Base-by-base conservation (phyloP, 257 asterid species). In the Orobanche coerulescens region DNA sequence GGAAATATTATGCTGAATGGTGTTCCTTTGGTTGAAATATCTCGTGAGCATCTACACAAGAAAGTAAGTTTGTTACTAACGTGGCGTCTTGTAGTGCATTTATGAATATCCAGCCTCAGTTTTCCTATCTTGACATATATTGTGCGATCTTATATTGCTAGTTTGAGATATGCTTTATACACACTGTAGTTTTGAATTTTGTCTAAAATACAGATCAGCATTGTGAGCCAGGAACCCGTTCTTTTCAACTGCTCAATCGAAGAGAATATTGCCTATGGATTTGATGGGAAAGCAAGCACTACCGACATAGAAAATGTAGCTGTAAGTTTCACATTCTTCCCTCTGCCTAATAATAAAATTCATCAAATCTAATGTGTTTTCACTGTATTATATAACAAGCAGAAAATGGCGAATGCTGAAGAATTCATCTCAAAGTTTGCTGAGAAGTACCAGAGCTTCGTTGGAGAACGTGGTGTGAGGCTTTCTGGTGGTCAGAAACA, bases 401-500 rank as follows among this genome's bases (percentile, higher is more conserved):
- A 83, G 91, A 83, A 76, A 78, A 81, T 85, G 88, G 91, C 88
- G 3, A 83, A 83, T 57, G 91, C 88, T 22, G 82, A 78, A 37
- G 94, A 85, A 31, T 85, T 85, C 68, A 65, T 83, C 10, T 55
- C 68, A 18, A 68, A 75, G 6, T 85, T 83, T 65, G 82, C 91
- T 2, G 94, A 85, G 0, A 81, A 85, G 48, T 83, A 76, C 28
- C 49, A 71, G 77, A 83, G 87, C 2, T 46, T 62, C 26, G 87
- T 85, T 1, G 87, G 94, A 50, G 94, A 82, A 63, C 87, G 87
- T 9, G 94, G 90, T 12, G 34, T 85, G 73, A 71, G 85, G 76
- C 75, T 82, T 48, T 85, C 90, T 1, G 94, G 94, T 4, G 94
- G 86, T 53, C 94, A 82, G 69, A 85, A 85, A 59, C 94, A 82